phyloP scores from a whole-genome alignment of 2,329 filamentous ascomycete genomes.

The Fusarium pininemorale region DNA sequence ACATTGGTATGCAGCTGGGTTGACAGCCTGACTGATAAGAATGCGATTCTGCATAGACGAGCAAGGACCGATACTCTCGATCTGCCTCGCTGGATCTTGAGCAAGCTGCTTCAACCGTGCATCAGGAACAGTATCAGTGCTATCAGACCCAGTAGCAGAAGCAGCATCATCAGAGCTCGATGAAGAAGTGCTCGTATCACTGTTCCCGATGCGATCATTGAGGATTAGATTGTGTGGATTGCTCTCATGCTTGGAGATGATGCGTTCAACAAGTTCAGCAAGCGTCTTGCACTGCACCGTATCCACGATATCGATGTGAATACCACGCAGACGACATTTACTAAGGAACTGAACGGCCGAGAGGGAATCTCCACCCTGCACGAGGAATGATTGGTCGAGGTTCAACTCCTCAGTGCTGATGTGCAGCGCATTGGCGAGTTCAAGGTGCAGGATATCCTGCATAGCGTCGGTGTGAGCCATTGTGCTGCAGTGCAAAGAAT shows the following conservation, averaged over 20 bases:
- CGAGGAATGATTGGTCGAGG: neutral
- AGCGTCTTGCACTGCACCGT: neutral
- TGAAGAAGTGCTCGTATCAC: neutral
- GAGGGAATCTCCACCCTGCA: neutral
- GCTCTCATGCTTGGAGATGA: neutral
- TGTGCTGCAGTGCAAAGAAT: neutral
- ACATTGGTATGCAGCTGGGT: neutral
- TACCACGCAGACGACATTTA: neutral
- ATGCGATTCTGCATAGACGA: constrained; percentile 1
- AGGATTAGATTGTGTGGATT: neutral
- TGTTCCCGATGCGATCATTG: neutral
- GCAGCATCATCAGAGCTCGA: neutral
- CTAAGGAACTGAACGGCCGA: neutral
- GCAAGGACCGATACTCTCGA: neutral
- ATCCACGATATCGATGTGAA: neutral
- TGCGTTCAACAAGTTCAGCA: neutral
- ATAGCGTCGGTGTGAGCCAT: neutral
- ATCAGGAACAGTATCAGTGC: neutral
- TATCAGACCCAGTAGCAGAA: neutral
- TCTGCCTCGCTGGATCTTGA: neutral
- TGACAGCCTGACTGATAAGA: neutral
- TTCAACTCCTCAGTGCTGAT: neutral
- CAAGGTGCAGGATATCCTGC: neutral
- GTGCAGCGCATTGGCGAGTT: neutral
- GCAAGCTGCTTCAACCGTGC: neutral